Evolutionary conservation across 2,329 filamentous ascomycete genomes (phyloP), one percentile per base, ranked within the genome.

Genomic region (Ophiostoma sp.): DNA sequence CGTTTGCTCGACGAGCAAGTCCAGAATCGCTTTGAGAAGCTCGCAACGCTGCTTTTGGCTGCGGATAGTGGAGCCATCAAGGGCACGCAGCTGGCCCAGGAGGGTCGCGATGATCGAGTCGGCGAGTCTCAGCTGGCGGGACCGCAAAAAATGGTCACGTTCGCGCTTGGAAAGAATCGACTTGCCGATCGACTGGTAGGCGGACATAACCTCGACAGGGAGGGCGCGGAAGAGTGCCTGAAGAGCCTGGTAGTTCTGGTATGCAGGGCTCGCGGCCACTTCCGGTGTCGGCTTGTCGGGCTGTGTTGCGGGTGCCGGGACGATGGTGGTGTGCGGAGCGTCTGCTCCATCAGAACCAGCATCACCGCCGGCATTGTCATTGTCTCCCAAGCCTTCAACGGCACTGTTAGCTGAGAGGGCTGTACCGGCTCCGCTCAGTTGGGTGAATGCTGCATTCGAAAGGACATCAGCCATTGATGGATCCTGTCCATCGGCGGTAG

Each of bases 181-280:
- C 76, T 92, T 95, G 12, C 94, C 94, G 60, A 98, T 81, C 1
- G 88, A 89, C 74, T 96, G 92, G 75, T 97, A 90, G 73, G 98
- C 90, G 0, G 90, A 89, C 18, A 92, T 90, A n/a, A 93, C 89
- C 3, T 89, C 89, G 8, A 88, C 87, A 36, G 93, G 88, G 73
- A 96, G 85, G 45, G 91, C 89, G 74, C 90, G 89, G 12, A 98
- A 83, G 11, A 98, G 81, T 72, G 88, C 89, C 49, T 89, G 86
- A 62, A 98, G 82, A 12, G 86, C 89, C 75, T 90, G 87, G 55
- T 89, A 92, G 76, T 98, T 99, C 75, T 90, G 78, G 72, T 81
- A 87, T n/a, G 81, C 79, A 36, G 69, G 27, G 5, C 66, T 66
- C 1, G 76, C 73, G 67, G 78, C 76, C 70, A 83, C 81, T 69